Conservation (phyloP, 192 early-diverging fungal species). For the Funneliformis geosporum region DNA sequence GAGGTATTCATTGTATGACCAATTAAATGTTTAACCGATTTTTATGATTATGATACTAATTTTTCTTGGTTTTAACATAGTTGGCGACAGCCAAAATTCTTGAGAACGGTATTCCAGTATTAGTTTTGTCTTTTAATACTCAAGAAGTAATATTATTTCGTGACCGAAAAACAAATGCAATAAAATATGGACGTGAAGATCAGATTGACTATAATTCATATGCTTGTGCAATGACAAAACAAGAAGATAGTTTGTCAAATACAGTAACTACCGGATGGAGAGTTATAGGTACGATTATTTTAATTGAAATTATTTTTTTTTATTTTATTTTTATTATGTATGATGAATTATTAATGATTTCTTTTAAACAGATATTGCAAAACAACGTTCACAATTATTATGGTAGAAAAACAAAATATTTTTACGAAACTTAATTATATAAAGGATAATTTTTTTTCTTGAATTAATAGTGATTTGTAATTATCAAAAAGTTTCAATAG, state of each 20-base stretch:
- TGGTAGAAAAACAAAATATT: too few relatives aligned
- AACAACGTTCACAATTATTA: too few relatives aligned
- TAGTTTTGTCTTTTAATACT: constrained; percentile 87
- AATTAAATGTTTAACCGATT: background rate
- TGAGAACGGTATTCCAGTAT: constrained; percentile 91
- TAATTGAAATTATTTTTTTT: background rate
- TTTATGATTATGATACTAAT: background rate
- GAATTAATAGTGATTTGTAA: too few relatives aligned
- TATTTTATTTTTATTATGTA: too few relatives aligned
- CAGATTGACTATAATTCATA: constrained; percentile 86
- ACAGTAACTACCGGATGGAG: constrained; percentile 89
- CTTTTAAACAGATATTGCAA: too few relatives aligned
- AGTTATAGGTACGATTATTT: constrained; percentile 62
- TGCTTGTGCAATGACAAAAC: constrained; percentile 88
- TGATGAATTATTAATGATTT: too few relatives aligned
- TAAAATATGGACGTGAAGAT: constrained; percentile 87
- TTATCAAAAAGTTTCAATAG: too few relatives aligned
- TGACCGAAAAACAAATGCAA: constrained; percentile 78
- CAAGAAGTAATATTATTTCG: constrained; percentile 95
- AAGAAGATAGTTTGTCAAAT: constrained; percentile 75
- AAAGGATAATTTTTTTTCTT: too few relatives aligned
- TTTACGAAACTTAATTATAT: too few relatives aligned
- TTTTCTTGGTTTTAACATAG: constrained; percentile 24
- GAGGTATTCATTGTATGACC: constrained; percentile 52
- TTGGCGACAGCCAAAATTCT: constrained; percentile 87